Base-by-base conservation (phyloP, 345 rosid species). In the Erodium maritimum region DNA sequence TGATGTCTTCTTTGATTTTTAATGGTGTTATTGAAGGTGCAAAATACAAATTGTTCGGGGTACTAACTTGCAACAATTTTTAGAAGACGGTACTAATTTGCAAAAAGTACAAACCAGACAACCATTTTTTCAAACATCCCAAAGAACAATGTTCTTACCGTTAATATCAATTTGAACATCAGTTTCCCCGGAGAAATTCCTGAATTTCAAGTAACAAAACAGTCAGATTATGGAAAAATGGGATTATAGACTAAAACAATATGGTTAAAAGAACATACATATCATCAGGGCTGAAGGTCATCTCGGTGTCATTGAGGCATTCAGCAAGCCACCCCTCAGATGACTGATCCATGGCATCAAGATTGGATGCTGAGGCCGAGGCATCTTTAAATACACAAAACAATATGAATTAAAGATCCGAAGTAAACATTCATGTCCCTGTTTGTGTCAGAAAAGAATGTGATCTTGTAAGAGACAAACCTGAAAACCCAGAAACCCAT, bases 241-340 rank as follows among this genome's bases (percentile, higher is more conserved):
- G 34, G 55, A 23, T 45, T 50, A 37, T 17, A 57, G 24, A 58
- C 68, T 19, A 19, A 64, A 75, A 61, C 61, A 33, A 9, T 20
- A 59, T 54, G 61, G 67, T 46, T 53, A 14, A 37, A 61, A 58
- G 50, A 58, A 66, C 89, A 61, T 91, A 86, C 96, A 84, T 75
- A 65, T 82, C 79, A 77, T 77, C 76, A 57, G 85, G 73, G 55
- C 80, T 59, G 29, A 50, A 63, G 59, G 70, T 71, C 72, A 77
- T 78, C 57, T 85, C 95, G 1, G 76, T 17, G 58, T 85, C 88
- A 57, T 82, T 88, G 60, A 91, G 59, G 78, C 82, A 91, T 48
- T 84, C 79, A 59, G 86, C 76, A 51, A 82, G 73, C 96, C 95
- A 88, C 34, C 76, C 71, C 65, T 85, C 96, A 67, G 80, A 75